Percentiles rank a stretch among this genome's conserved stretches.
Conservation (phyloP, 1,284 basidiomycete species). For the Pascua guehoae region DNA sequence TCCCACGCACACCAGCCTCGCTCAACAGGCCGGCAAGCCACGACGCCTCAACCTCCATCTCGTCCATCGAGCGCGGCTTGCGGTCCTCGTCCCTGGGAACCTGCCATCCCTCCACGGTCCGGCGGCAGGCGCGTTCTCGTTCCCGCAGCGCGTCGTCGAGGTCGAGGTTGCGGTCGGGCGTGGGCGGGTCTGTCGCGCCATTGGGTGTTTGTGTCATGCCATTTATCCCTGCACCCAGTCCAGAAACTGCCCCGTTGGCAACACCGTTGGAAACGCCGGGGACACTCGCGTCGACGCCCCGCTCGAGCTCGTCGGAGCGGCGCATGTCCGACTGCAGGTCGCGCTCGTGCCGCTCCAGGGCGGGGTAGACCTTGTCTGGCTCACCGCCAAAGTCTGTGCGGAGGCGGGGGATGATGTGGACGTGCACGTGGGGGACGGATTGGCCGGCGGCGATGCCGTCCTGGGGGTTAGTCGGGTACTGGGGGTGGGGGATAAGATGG, state of each 20-base stretch:
- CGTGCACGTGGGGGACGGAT: constrained; percentile 83
- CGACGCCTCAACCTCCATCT: constrained; percentile 71
- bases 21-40: constrained; percentile 53
- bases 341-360: constrained; percentile 64
- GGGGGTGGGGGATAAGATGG: background rate
- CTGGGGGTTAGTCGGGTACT: constrained; percentile 49
- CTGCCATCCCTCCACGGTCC: constrained; percentile 51
- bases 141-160: constrained; percentile 9
- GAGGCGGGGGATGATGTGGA: constrained; percentile 79
- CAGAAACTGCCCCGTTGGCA: no score
- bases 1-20: no score
- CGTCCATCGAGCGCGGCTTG: constrained; percentile 61
- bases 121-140: constrained; percentile 6
- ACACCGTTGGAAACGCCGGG: no score
- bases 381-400: constrained; percentile 55
- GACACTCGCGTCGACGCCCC: no score
- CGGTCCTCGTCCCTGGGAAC: constrained; percentile 64
- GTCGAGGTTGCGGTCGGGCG: background rate
- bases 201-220: background rate
- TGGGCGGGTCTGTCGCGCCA: background rate
- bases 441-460: constrained; percentile 83
- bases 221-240: no score
- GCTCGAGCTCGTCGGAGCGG: background rate
- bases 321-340: constrained; percentile 19
- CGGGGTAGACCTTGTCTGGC: constrained; percentile 76